Evolutionary conservation across 75 land plant genomes (phyloP).

Genomic region (Pseudotsuga menziesii): DNA sequence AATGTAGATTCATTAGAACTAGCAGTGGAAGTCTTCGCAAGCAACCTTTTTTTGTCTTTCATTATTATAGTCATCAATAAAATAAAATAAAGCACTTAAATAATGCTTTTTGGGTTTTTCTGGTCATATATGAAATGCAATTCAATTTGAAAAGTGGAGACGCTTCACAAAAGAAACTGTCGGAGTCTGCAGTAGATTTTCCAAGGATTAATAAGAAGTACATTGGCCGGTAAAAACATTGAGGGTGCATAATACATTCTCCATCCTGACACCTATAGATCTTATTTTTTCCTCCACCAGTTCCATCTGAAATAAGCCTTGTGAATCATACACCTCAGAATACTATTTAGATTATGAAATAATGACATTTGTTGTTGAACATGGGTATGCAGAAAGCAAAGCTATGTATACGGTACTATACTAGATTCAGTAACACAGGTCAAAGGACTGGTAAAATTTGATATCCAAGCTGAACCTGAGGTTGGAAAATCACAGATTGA

Average conservation of each 20-base stretch:
- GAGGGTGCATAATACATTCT: neutral
- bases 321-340: neutral
- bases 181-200: constrained; percentile 71
- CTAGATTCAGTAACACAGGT: constrained; percentile 56
- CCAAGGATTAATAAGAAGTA: constrained; percentile 89
- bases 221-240: constrained; percentile 69
- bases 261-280: neutral
- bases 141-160: constrained; percentile 85
- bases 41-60: neutral
- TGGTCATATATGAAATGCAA: constrained; percentile 82
- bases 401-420: constrained; percentile 64
- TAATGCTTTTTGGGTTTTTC: neutral
- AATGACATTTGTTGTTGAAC: neutral
- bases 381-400: constrained; percentile 58
- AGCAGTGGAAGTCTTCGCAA: neutral
- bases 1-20: neutral
- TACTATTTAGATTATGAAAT: neutral
- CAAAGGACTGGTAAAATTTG: constrained; percentile 73
- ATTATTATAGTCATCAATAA: neutral
- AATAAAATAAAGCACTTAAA: neutral
- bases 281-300: neutral
- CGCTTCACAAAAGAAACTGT: constrained; percentile 73
- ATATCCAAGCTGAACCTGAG: constrained; percentile 71
- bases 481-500: constrained; percentile 48
- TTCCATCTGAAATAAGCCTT: neutral